These are phyloP conservation scores for Amylocystis lapponica DNA, from an alignment of 768 basidiomycete species.

Conservation along the genomic window DNA sequence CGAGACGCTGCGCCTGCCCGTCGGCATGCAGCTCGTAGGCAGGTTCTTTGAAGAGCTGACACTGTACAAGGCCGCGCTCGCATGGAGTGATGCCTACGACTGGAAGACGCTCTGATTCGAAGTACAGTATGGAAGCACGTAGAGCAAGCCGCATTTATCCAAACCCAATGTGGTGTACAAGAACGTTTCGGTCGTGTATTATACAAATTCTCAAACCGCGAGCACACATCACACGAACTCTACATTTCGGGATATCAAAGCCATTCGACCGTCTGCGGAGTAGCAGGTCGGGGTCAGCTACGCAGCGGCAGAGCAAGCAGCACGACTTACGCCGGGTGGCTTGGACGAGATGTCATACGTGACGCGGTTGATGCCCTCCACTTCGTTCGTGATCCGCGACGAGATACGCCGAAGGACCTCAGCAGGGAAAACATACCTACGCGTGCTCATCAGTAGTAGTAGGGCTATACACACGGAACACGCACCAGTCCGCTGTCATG, in stretches of 20 bases:
- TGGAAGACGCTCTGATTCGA: constrained; percentile 10
- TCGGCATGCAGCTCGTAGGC: constrained; percentile 40
- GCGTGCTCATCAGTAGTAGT: constrained; percentile 10
- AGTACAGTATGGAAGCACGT: background rate
- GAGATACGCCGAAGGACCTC: constrained; percentile 88
- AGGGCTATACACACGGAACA: background rate
- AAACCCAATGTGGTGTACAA: background rate
- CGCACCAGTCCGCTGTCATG: constrained; percentile 98
- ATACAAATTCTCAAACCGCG: background rate
- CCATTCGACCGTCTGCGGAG: constrained; percentile 41
- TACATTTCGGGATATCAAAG: constrained; percentile 21
- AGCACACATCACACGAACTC: background rate
- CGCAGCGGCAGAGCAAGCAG: background rate
- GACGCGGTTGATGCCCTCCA: constrained; percentile 91
- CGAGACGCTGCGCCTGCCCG: constrained; percentile 31
- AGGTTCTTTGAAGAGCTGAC: constrained; percentile 16
- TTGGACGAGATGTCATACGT: constrained; percentile 97
- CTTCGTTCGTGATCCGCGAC: constrained; percentile 96
- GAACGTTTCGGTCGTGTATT: background rate
- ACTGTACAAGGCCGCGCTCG: constrained; percentile 19
- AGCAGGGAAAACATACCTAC: constrained; percentile 94
- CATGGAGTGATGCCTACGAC: constrained; percentile 16
- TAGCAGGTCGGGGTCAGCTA: too few relatives aligned
- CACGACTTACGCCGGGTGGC: constrained; percentile 74
- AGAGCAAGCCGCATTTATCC: background rate